A percentile compares a stretch with the other conserved stretches of the same genome.
Conservation (phyloP, 768 basidiomycete genomes). For the Amanita molliuscula region DNA sequence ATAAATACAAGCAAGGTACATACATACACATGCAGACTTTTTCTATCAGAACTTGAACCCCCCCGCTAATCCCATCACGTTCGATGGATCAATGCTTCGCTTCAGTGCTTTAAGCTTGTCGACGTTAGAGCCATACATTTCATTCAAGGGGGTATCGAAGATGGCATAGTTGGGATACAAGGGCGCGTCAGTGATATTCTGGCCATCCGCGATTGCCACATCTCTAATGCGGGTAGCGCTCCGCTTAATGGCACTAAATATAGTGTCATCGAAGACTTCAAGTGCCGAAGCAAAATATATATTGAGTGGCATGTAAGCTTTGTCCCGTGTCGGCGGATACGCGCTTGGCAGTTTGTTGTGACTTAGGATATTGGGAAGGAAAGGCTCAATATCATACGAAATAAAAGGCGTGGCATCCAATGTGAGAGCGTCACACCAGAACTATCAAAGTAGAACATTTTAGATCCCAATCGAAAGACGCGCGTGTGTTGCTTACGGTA, state of each 20-base stretch:
- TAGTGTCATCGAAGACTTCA: slow-evolving; percentile 11
- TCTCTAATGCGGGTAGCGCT: slow-evolving; percentile 25
- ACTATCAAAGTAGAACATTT: not conserved
- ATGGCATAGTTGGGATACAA: slow-evolving; percentile 34
- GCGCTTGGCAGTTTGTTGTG: slow-evolving; percentile 28
- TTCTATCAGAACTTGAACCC: slow-evolving; percentile 33
- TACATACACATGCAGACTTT: too few relatives aligned
- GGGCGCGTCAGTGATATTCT: slow-evolving; percentile 21
- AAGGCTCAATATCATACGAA: slow-evolving; percentile 33
- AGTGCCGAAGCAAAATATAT: slow-evolving; percentile 16
- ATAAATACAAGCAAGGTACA: not conserved
- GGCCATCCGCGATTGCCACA: slow-evolving; percentile 22
- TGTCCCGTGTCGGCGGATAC: slow-evolving; percentile 26
- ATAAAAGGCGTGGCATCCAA: slow-evolving; percentile 9
- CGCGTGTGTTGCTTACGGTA: slow-evolving; percentile 15
- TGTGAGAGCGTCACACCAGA: not conserved
- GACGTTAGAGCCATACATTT: slow-evolving; percentile 33
- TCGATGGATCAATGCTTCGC: slow-evolving; percentile 30
- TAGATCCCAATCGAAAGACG: slow-evolving; percentile 11
- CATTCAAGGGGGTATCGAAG: slow-evolving; percentile 28
- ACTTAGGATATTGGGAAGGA: slow-evolving; percentile 28
- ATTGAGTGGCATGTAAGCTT: slow-evolving; percentile 18
- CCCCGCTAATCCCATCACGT: slow-evolving; percentile 43
- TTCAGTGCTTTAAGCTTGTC: slow-evolving; percentile 22
- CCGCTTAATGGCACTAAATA: slow-evolving; percentile 23